Evolutionary conservation across 2,329 filamentous ascomycete genomes (phyloP), one percentile per base, ranked within the genome.

Genomic region (Colletotrichum sp.): DNA sequence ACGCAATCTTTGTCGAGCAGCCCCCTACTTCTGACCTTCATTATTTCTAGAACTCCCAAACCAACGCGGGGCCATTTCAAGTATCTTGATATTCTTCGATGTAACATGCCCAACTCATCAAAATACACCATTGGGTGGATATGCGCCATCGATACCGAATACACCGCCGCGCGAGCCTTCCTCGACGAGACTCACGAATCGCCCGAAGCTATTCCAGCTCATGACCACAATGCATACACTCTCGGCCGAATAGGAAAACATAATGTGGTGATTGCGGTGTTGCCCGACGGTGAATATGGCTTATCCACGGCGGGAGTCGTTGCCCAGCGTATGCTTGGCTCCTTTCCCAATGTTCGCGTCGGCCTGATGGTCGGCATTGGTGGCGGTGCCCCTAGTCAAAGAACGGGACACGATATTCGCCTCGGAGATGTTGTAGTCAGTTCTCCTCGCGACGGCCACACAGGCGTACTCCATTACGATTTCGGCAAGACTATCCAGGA

Each of bases 391-490:
- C 84, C 85, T 74, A 28, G 9, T 15, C 55, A n/a, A n/a, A n/a
- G n/a, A n/a, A n/a, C 7, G 2, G 74, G 80, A 8, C 71, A 82
- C 18, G 84, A 87, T n/a, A 81, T 86, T 1, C 81, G 84, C 5
- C 87, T 66, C 0, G 52, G 52, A 7, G 26, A 64, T 21, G 32
- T 72, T 5, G 70, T 72, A 2, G 58, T 73, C 8, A 72, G 74
- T 9, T 67, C 34, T 16, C 36, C 67, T 3, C 18, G 36, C 2
- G 52, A 57, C 1, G 57, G 58, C 0, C 8, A 58, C 1, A 65
- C 69, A 2, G 77, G 72, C 3, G 71, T 77, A 1, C 55, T 77
- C 6, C 64, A 77, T 9, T 78, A 78, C 48, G 75, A 78, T 18
- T 76, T 69, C n/a, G 71, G 75, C 9, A 78, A 78, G 67, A 58